Evolutionary conservation across 2,329 filamentous ascomycete genomes (phyloP).

Genomic region (Botryotinia convoluta): DNA sequence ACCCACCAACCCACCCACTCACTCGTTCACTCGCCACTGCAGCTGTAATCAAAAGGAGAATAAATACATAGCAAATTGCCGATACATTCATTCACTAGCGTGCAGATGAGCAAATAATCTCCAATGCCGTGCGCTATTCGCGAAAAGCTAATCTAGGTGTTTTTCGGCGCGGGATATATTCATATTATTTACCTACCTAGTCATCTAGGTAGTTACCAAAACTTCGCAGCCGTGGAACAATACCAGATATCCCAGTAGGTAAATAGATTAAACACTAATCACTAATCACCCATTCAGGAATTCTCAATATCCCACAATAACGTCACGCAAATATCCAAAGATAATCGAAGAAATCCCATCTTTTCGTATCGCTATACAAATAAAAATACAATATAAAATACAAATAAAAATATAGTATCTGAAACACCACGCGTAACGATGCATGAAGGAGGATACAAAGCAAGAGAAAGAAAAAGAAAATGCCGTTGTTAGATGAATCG

Average conservation of each 20-base stretch:
- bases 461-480: neutral
- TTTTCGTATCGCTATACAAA: neutral
- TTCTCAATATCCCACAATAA: neutral
- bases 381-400: neutral
- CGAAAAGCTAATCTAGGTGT: neutral
- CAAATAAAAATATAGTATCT: neutral
- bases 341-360: neutral
- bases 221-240: neutral
- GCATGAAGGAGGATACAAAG: neutral
- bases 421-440: neutral
- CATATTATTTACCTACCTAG: neutral
- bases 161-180: neutral
- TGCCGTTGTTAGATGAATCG: neutral
- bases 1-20: too few relatives aligned
- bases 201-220: neutral
- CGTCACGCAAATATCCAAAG: neutral
- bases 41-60: neutral
- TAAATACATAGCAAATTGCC: neutral
- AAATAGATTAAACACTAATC: neutral
- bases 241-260: neutral
- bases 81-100: neutral
- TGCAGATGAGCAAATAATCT: neutral
- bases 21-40: neutral
- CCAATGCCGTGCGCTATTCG: neutral
- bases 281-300: neutral